Percentiles rank a stretch among this genome's conserved stretches.
phyloP scores from a whole-genome alignment of 2,329 filamentous ascomycete genomes.

The Curvularia spicifera region DNA sequence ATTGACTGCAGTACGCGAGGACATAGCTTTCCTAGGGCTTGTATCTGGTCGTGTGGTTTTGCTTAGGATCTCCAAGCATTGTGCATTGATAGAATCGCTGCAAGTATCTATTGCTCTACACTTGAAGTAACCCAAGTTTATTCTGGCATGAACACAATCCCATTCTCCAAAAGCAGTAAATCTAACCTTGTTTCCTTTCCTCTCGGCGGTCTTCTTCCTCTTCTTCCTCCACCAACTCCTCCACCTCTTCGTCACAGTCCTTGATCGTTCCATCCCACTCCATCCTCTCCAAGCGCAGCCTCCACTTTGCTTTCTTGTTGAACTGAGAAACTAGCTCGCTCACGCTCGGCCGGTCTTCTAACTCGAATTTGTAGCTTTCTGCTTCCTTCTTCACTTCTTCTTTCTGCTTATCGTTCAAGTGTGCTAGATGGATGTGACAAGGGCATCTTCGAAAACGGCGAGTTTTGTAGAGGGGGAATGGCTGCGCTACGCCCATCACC shows the following conservation, averaged over 20 bases:
- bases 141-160: too few species aligned
- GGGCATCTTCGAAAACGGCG: too few species aligned
- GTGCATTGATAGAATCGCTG: too few species aligned
- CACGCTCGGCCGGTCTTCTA: background rate
- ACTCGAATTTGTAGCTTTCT: background rate
- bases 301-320: background rate
- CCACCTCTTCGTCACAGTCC: too few species aligned
- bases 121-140: too few species aligned
- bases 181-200: too few species aligned
- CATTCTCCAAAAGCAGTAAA: too few species aligned
- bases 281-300: background rate
- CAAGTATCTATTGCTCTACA: too few species aligned
- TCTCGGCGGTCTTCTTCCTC: too few species aligned
- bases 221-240: too few species aligned
- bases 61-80: slow-evolving; percentile 5
- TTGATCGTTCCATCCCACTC: background rate
- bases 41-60: slow-evolving; percentile 19
- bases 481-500: too few species aligned
- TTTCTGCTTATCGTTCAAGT: background rate
- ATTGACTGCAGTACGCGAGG: slow-evolving; percentile 13
- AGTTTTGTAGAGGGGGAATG: too few species aligned
- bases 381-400: background rate
- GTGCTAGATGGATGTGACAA: background rate
- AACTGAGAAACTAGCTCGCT: background rate
- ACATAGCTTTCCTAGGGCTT: slow-evolving; percentile 19